Evolutionary conservation across 2,329 filamentous ascomycete genomes (phyloP).

Genomic region (Ophiosphaerella korrae): DNA sequence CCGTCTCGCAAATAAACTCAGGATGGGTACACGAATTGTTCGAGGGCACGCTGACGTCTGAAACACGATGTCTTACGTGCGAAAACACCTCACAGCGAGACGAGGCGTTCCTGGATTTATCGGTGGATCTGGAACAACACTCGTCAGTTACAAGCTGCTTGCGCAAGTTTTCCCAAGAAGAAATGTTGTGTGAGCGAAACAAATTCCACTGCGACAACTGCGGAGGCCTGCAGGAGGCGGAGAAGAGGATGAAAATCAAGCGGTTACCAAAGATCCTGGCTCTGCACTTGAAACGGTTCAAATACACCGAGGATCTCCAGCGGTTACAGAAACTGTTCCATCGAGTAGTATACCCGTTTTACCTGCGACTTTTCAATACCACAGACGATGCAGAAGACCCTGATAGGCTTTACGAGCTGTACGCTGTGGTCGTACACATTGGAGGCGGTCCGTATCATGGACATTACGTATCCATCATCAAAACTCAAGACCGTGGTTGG

Average conservation of each 20-base stretch:
- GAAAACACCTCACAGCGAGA: slow-evolving; percentile 94
- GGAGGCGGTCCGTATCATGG: slow-evolving; percentile 96
- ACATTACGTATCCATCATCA: slow-evolving; percentile 97
- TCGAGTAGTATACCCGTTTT: slow-evolving; percentile 94
- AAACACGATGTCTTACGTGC: slow-evolving; percentile 94
- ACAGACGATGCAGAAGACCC: slow-evolving; percentile 94
- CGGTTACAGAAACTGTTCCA: slow-evolving; percentile 96
- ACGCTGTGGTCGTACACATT: slow-evolving; percentile 96
- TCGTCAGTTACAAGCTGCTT: slow-evolving; percentile 95
- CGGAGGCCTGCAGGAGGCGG: slow-evolving; percentile 92
- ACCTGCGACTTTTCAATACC: slow-evolving; percentile 95
- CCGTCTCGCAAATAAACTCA: slow-evolving; percentile 39
- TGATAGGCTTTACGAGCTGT: slow-evolving; percentile 92
- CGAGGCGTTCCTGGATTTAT: slow-evolving; percentile 93
- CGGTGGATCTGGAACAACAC: slow-evolving; percentile 93
- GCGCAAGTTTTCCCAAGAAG: slow-evolving; percentile 94
- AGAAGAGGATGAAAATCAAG: slow-evolving; percentile 99
- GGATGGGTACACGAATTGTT: slow-evolving; percentile 97
- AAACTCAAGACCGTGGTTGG: slow-evolving; percentile 95
- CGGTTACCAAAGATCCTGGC: slow-evolving; percentile 88
- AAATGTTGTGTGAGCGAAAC: slow-evolving; percentile 96
- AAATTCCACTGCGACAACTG: slow-evolving; percentile 99
- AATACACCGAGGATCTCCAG: slow-evolving; percentile 95
- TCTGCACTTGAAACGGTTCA: slow-evolving; percentile 94
- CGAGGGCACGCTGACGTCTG: slow-evolving; percentile 90